A percentile compares a stretch with the other conserved stretches of the same genome.
Conservation (phyloP, 768 basidiomycete species). For the Kwoniella heveanensis region DNA sequence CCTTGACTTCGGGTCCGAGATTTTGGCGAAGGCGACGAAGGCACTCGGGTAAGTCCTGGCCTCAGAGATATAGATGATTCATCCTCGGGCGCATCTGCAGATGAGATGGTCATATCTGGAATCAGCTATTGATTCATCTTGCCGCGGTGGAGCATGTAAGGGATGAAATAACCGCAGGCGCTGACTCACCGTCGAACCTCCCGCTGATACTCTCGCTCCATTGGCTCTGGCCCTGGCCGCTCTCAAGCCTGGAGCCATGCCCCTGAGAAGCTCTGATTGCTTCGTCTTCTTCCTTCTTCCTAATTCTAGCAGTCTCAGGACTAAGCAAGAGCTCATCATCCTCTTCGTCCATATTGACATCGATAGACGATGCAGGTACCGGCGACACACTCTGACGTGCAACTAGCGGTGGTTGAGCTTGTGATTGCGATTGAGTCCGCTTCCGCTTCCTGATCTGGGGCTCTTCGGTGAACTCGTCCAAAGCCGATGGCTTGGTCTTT, state of each 20-base stretch:
- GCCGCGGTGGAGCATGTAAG: not conserved
- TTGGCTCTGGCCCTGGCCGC: not conserved
- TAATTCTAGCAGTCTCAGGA: constrained; percentile 34
- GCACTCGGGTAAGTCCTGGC: not conserved
- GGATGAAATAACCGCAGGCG: no score
- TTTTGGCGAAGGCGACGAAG: constrained; percentile 11
- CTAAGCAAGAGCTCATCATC: constrained; percentile 37
- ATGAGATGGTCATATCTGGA: not conserved
- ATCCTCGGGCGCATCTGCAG: constrained; percentile 33
- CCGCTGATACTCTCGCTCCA: constrained; percentile 25
- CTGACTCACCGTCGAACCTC: constrained; percentile 34
- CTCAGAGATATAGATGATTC: not conserved
- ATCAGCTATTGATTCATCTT: not conserved
- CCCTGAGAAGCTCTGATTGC: constrained; percentile 17
- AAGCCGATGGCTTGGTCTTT: not conserved
- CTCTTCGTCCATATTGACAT: constrained; percentile 26
- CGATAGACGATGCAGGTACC: not conserved
- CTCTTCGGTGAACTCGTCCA: constrained; percentile 4
- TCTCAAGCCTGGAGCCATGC: not conserved
- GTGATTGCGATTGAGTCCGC: not conserved
- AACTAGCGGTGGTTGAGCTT: no score
- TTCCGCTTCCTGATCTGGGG: not conserved
- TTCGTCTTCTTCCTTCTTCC: constrained; percentile 30
- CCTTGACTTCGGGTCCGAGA: not conserved
- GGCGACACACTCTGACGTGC: not conserved